These are phyloP conservation scores for Hanseniaspora vineae DNA, from an alignment of 805 yeast genomes.

Conservation along the genomic window DNA sequence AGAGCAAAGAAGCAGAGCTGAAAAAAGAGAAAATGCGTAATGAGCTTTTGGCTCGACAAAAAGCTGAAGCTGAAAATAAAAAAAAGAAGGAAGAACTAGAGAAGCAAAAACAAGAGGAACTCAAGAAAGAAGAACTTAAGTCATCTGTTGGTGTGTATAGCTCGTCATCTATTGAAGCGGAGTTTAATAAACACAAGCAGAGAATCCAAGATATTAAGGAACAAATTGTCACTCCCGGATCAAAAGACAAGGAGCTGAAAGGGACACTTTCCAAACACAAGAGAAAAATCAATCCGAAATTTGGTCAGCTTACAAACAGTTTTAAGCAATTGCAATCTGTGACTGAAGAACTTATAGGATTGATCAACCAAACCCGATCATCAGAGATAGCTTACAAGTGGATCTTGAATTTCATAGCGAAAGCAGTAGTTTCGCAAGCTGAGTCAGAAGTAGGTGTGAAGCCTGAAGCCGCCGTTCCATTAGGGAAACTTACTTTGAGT, in stretches of 20 bases:
- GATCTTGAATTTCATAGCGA: conserved; percentile 73
- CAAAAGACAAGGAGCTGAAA: conserved; percentile 39
- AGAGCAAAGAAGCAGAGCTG: conserved; percentile 11
- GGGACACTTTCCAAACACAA: conserved; percentile 45
- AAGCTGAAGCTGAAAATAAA: conserved; percentile 16
- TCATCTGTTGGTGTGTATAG: conserved; percentile 24
- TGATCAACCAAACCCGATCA: conserved; percentile 36
- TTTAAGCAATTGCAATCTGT: conserved; percentile 42
- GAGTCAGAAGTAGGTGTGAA: conserved; percentile 81
- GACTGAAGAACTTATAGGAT: conserved; percentile 34
- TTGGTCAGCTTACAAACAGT: conserved; percentile 83
- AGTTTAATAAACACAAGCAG: conserved; percentile 35
- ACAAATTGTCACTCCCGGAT: conserved; percentile 43
- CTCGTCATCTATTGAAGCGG: conserved; percentile 27
- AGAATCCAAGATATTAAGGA: conserved; percentile 46
- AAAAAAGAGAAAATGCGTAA: conserved; percentile 3
- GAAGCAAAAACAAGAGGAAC: conserved; percentile 5
- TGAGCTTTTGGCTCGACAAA: conserved; percentile 2
- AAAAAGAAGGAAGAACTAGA: conserved; percentile 14
- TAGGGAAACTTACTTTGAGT: conserved; percentile 51
- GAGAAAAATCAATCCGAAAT: conserved; percentile 71
- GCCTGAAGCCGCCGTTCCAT: conserved; percentile 65
- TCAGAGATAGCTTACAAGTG: conserved; percentile 49
- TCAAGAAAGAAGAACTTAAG: conserved; percentile 11
- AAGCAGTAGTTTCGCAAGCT: conserved; percentile 79